Conservation (phyloP, 2,329 filamentous ascomycete species). For the Exophiala alcalophila region DNA sequence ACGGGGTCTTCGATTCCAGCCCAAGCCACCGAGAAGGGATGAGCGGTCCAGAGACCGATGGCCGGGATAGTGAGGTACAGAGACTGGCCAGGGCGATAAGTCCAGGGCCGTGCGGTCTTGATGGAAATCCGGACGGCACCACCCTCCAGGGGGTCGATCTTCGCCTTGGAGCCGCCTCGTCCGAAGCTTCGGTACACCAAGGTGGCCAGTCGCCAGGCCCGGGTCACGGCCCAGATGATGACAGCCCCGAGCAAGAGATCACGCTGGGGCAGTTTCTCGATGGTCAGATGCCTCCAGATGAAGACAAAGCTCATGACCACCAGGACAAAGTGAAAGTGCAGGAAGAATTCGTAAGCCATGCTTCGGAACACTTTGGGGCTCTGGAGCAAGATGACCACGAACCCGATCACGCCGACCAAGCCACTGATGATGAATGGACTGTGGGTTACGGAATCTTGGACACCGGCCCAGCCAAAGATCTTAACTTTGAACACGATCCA, state of each 20-base stretch:
- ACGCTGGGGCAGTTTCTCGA: constrained; percentile 66
- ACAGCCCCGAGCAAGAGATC: constrained; percentile 73
- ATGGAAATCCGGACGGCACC: constrained; percentile 69
- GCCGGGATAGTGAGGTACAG: constrained; percentile 69
- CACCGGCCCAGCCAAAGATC: constrained; percentile 38
- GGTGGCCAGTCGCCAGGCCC: constrained; percentile 60
- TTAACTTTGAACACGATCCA: constrained; percentile 71
- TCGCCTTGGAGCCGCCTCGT: constrained; percentile 60
- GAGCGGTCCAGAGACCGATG: constrained; percentile 67
- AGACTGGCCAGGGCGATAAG: constrained; percentile 68
- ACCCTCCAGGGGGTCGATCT: constrained; percentile 65
- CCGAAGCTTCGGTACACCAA: constrained; percentile 64
- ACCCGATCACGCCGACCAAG: constrained; percentile 50
- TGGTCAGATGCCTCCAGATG: constrained; percentile 78
- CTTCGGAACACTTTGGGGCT: constrained; percentile 80
- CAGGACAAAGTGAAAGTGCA: constrained; percentile 78
- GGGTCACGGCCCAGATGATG: constrained; percentile 73
- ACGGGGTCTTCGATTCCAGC: constrained; percentile 55
- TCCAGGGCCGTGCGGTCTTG: constrained; percentile 63
- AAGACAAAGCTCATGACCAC: constrained; percentile 66
- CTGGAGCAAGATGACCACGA: constrained; percentile 65
- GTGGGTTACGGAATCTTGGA: constrained; percentile 34
- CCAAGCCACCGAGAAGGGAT: constrained; percentile 79
- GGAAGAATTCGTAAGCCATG: constrained; percentile 95
- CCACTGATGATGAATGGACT: constrained; percentile 40